A percentile compares a stretch with the other conserved stretches of the same genome.
These are phyloP conservation scores for Xylariaceae sp. DNA, from an alignment of 2,329 filamentous ascomycete genomes.

Conservation along the genomic window DNA sequence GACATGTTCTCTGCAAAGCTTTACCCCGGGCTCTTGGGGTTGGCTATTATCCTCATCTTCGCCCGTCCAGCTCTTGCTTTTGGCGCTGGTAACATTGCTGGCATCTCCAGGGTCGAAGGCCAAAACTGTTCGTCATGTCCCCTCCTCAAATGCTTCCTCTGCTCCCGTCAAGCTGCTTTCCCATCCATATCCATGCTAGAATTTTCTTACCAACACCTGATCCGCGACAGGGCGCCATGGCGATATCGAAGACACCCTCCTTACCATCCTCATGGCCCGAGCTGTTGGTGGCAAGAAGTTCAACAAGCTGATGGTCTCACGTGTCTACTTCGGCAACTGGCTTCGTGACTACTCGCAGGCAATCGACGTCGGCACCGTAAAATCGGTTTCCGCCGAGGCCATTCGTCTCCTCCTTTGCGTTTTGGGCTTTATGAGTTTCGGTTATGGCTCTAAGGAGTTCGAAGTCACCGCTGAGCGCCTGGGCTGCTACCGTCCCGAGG, in stretches of 20 bases:
- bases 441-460: constrained; percentile 77
- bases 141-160: not conserved
- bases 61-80: constrained; percentile 68
- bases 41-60: constrained; percentile 60
- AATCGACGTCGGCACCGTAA: constrained; percentile 87
- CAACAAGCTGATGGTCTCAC: constrained; percentile 77
- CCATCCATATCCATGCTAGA: not conserved
- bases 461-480: constrained; percentile 75
- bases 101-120: constrained; percentile 73
- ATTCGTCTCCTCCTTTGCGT: constrained; percentile 87
- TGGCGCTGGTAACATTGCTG: constrained; percentile 83
- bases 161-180: not conserved
- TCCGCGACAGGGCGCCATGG: constrained; percentile 63
- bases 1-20: constrained; percentile 46
- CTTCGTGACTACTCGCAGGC: constrained; percentile 89
- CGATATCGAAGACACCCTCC: constrained; percentile 87
- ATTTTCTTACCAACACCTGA: constrained; percentile 14
- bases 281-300: constrained; percentile 67
- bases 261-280: constrained; percentile 58
- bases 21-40: constrained; percentile 47
- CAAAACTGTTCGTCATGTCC: constrained; percentile 60
- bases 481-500: constrained; percentile 74
- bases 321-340: constrained; percentile 97
- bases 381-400: constrained; percentile 82
- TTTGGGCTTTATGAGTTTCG: constrained; percentile 83